Evolutionary conservation across 2,329 filamentous ascomycete species (phyloP).

Genomic region (Venturia effusa): DNA sequence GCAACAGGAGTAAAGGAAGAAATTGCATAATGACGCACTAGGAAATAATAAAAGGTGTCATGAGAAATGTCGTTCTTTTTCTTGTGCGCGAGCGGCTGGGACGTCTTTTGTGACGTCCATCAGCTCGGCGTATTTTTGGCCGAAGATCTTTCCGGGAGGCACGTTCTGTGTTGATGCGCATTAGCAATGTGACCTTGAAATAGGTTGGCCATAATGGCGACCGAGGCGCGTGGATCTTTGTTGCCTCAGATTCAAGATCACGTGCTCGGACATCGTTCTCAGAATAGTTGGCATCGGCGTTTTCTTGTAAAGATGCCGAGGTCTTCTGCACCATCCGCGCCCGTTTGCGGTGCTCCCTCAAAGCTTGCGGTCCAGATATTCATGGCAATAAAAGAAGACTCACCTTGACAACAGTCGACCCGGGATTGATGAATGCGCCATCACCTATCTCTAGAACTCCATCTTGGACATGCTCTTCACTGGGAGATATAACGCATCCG

Average conservation of each 20-base stretch:
- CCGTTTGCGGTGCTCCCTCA: too few species aligned
- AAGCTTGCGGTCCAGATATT: not conserved
- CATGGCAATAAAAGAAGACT: not conserved
- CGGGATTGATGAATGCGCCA: constrained; percentile 9
- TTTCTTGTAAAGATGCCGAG: too few species aligned
- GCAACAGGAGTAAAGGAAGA: not conserved
- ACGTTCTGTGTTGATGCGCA: not conserved
- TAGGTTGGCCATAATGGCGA: not conserved
- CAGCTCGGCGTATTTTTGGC: not conserved
- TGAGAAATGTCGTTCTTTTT: not conserved
- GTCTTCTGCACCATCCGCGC: too few species aligned
- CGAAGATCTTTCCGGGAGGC: not conserved
- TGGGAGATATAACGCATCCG: constrained; percentile 1
- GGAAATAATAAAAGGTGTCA: not conserved
- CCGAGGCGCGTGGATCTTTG: not conserved
- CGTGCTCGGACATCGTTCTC: too few species aligned
- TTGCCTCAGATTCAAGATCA: not conserved
- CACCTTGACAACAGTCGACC: constrained; percentile 12
- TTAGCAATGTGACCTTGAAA: not conserved
- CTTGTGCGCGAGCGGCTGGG: not conserved
- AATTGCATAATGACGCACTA: not conserved
- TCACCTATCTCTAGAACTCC: constrained; percentile 10
- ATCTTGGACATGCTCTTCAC: not conserved
- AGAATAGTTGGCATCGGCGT: too few species aligned
- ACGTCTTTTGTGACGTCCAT: constrained; percentile 1